A percentile compares a stretch with the other conserved stretches of the same genome.
These are phyloP conservation scores for Chytriomyces hyalinus DNA, from an alignment of 192 early-diverging fungal genomes.

Conservation along the genomic window DNA sequence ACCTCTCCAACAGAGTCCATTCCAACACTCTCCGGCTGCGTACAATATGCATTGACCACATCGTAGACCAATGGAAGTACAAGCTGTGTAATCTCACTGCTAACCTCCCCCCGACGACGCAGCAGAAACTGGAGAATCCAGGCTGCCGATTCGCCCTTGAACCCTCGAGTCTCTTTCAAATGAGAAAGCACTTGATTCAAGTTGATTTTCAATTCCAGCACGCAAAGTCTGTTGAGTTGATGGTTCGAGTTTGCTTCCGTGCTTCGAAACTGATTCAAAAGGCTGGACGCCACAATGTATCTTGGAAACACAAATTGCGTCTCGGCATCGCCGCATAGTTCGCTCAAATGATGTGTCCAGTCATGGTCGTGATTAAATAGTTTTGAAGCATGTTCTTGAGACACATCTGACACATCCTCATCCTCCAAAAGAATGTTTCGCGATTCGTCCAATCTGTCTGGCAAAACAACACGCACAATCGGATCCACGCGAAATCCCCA, in stretches of 20 bases:
- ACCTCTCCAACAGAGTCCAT: not conserved
- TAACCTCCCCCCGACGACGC: not conserved
- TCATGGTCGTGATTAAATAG: no score
- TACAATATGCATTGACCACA: not conserved
- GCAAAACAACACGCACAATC: not conserved
- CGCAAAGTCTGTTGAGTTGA: not conserved
- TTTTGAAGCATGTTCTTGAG: not conserved
- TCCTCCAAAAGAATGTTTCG: not conserved
- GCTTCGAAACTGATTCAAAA: no score
- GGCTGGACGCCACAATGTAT: not conserved
- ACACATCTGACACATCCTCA: not conserved
- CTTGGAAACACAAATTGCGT: conserved; percentile 5
- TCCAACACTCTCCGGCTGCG: not conserved
- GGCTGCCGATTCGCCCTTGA: not conserved
- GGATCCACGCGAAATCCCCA: not conserved
- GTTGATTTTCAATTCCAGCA: not conserved
- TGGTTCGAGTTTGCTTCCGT: no score
- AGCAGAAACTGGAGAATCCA: conserved; percentile 5
- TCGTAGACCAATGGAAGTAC: not conserved
- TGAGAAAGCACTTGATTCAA: not conserved
- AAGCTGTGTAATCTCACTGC: not conserved
- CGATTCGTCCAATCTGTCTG: not conserved
- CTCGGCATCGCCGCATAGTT: not conserved
- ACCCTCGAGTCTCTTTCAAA: not conserved
- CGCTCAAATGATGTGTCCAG: not conserved